Conservation (phyloP, 805 yeast species). For the Schwanniomyces sp. region DNA sequence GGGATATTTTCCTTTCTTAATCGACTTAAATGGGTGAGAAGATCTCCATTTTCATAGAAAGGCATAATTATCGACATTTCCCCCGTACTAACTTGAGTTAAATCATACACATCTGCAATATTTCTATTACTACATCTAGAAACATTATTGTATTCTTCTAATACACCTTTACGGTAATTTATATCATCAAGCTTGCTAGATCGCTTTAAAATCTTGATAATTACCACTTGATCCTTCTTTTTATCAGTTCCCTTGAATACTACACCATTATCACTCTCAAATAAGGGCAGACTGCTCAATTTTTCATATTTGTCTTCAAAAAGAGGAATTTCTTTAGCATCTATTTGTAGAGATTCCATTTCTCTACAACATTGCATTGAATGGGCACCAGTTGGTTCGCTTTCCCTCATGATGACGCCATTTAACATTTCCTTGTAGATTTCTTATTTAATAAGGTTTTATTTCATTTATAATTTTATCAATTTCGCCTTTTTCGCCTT, state of each 20-base stretch:
- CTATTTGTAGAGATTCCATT: neutral
- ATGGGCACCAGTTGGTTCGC: neutral
- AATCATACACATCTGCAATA: constrained; percentile 26
- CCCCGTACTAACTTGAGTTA: constrained; percentile 11
- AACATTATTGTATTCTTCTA: constrained; percentile 30
- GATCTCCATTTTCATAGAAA: constrained; percentile 48
- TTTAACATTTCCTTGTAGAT: neutral
- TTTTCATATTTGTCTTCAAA: constrained; percentile 24
- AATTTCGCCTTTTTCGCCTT: too few relatives aligned
- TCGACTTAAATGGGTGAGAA: constrained; percentile 41
- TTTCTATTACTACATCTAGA: constrained; percentile 25
- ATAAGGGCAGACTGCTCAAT: constrained; percentile 27
- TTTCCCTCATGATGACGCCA: neutral
- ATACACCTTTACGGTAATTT: constrained; percentile 20
- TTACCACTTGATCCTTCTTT: constrained; percentile 15
- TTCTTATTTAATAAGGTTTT: neutral
- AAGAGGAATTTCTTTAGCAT: constrained; percentile 3
- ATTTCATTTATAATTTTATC: neutral
- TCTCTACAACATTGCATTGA: neutral
- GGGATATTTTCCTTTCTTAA: constrained; percentile 34
- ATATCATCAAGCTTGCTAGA: constrained; percentile 9
- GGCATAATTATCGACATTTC: constrained; percentile 41
- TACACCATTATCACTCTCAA: constrained; percentile 45
- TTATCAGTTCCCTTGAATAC: constrained; percentile 31
- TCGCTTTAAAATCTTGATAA: constrained; percentile 32